phyloP scores from a whole-genome alignment of 2,329 filamentous ascomycete species.

The Davidsoniella virescens region DNA sequence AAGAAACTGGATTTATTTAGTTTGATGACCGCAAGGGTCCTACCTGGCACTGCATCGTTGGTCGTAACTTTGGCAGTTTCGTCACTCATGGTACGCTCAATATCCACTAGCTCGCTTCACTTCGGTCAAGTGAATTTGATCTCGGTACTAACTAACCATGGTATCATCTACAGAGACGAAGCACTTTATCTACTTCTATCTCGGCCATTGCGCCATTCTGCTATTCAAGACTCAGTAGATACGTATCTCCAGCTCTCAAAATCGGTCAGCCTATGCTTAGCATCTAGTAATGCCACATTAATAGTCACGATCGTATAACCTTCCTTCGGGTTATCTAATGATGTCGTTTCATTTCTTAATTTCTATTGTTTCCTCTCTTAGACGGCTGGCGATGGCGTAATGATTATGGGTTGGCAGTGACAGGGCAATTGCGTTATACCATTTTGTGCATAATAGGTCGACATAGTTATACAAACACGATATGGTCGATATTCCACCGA shows the following conservation, averaged over 20 bases:
- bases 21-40: slow-evolving; percentile 95
- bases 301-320: no score
- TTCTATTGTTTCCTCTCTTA: no score
- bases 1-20: slow-evolving; percentile 28
- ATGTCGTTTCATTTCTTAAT: no score
- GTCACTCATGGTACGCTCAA: slow-evolving; percentile 72
- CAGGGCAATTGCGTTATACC: no score
- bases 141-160: not conserved
- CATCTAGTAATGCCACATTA: no score
- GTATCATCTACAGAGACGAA: slow-evolving; percentile 59
- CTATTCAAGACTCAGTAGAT: slow-evolving; percentile 94
- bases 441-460: no score
- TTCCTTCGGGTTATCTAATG: no score
- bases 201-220: slow-evolving; percentile 93
- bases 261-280: no score
- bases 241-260: not conserved
- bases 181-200: slow-evolving; percentile 99
- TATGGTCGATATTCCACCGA: no score
- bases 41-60: slow-evolving; percentile 98
- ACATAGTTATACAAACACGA: no score
- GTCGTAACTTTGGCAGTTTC: slow-evolving; percentile 96
- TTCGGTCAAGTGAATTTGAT: not conserved
- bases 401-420: no score
- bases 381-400: no score
- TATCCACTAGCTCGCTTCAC: not conserved